phyloP scores from a whole-genome alignment of 1,284 basidiomycete species.

The Apiotrichum montevideense region DNA sequence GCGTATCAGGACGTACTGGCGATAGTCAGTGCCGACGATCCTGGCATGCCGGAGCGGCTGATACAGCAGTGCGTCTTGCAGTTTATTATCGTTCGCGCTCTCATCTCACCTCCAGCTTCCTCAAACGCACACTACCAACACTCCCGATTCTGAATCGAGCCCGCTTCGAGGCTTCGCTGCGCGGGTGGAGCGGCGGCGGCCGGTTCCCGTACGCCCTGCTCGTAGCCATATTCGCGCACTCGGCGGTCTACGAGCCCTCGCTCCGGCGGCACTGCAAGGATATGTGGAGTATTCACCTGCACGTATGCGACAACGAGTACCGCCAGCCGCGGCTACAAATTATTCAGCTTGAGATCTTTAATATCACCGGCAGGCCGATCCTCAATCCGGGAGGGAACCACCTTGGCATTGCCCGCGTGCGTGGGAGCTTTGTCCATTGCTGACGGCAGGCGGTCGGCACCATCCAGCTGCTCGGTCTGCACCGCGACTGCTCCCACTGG shows the following conservation, averaged over 20 bases:
- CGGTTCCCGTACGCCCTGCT: constrained; percentile 21
- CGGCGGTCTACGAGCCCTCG: constrained; percentile 17
- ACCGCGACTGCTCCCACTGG: constrained; percentile 25
- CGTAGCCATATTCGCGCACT: constrained; percentile 20
- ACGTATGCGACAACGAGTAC: constrained; percentile 21
- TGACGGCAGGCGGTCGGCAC: constrained; percentile 15
- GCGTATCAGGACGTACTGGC: constrained; percentile 10
- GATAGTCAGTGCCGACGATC: constrained; percentile 6
- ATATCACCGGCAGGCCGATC: constrained; percentile 21
- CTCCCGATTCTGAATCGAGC: constrained; percentile 23
- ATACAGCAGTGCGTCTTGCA: constrained; percentile 13
- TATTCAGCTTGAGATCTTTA: constrained; percentile 21
- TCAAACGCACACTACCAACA: constrained; percentile 19
- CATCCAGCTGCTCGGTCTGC: constrained; percentile 21
- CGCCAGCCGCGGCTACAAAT: constrained; percentile 22
- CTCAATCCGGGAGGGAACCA: constrained; percentile 23
- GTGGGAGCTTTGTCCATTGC: neutral
- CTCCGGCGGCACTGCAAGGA: constrained; percentile 9
- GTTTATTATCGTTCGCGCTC: neutral
- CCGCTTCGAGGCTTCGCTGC: constrained; percentile 20
- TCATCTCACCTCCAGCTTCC: constrained; percentile 9
- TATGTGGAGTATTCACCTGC: constrained; percentile 17
- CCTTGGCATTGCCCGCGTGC: constrained; percentile 17
- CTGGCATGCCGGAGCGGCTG: constrained; percentile 10
- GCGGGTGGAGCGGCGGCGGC: constrained; percentile 12